phyloP scores from a whole-genome alignment of 164 flowering plant genomes.

The Sedum album region DNA sequence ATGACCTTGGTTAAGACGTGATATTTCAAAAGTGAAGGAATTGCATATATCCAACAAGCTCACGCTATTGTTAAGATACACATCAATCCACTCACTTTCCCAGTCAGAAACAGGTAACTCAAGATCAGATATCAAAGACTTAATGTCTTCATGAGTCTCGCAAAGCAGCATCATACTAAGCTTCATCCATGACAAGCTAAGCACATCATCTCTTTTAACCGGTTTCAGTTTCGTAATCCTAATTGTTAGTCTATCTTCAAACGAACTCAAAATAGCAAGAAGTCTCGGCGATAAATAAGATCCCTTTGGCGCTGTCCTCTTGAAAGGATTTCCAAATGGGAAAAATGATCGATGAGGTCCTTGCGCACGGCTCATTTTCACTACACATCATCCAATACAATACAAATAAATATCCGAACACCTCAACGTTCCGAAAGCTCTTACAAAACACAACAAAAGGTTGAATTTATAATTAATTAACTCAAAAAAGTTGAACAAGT shows the following conservation, averaged over 20 bases:
- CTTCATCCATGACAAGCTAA: slow-evolving; percentile 78
- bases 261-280: slow-evolving; percentile 34
- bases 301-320: slow-evolving; percentile 59
- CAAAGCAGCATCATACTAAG: slow-evolving; percentile 55
- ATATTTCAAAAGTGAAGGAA: slow-evolving; percentile 65
- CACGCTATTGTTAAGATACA: slow-evolving; percentile 71
- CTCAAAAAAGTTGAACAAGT: background rate
- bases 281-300: slow-evolving; percentile 44
- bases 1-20: slow-evolving; percentile 66
- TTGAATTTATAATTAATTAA: background rate
- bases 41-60: slow-evolving; percentile 80
- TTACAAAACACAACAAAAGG: background rate
- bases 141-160: slow-evolving; percentile 64
- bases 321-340: slow-evolving; percentile 77
- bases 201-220: slow-evolving; percentile 32
- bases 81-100: slow-evolving; percentile 93
- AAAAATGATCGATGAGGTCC: slow-evolving; percentile 63
- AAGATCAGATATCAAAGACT: slow-evolving; percentile 55
- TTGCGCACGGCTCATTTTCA: slow-evolving; percentile 70
- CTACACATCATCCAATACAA: background rate
- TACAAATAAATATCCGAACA: too few species aligned
- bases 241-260: slow-evolving; percentile 56
- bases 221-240: slow-evolving; percentile 53
- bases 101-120: slow-evolving; percentile 73
- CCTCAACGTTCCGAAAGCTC: too few species aligned